Evolutionary conservation across 2,329 filamentous ascomycete genomes (phyloP).

Genomic region (Penicillium sp.): DNA sequence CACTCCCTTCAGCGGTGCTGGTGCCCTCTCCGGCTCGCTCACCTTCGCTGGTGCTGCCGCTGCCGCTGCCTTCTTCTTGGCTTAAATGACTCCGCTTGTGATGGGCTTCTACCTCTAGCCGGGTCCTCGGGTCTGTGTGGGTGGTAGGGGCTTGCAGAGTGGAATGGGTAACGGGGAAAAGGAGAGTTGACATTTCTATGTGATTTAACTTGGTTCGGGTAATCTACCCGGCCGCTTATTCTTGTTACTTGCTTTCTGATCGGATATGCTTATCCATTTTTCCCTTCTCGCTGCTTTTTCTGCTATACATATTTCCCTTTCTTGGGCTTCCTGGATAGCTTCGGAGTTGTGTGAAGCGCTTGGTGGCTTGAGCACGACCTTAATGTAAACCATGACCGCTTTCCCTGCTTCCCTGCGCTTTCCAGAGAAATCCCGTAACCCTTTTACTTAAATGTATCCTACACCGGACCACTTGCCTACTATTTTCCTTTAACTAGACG

Average conservation of each 20-base stretch:
- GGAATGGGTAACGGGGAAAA: slow-evolving; percentile 9
- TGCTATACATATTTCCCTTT: slow-evolving; percentile 26
- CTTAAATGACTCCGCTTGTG: slow-evolving; percentile 28
- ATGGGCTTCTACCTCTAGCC: slow-evolving; percentile 11
- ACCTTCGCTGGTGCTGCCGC: slow-evolving; percentile 31
- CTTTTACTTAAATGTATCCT: slow-evolving; percentile 20
- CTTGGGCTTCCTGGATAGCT: slow-evolving; percentile 30
- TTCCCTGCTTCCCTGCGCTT: slow-evolving; percentile 16
- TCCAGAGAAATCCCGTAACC: slow-evolving; percentile 21
- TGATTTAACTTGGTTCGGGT: slow-evolving; percentile 26
- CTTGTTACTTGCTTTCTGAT: slow-evolving; percentile 25
- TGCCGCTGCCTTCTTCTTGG: slow-evolving; percentile 32
- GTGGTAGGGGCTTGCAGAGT: slow-evolving; percentile 7
- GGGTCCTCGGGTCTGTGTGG: slow-evolving; percentile 2
- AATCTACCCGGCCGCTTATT: slow-evolving; percentile 19
- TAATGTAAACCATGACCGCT: slow-evolving; percentile 33
- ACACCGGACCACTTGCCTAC: slow-evolving; percentile 8
- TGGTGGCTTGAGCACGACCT: slow-evolving; percentile 29
- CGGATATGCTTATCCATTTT: slow-evolving; percentile 24
- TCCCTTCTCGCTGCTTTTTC: slow-evolving; percentile 14
- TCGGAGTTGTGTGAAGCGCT: slow-evolving; percentile 30
- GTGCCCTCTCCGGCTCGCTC: slow-evolving; percentile 29
- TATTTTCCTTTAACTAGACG: slow-evolving; percentile 12
- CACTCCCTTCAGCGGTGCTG: slow-evolving; percentile 29
- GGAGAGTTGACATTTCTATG: slow-evolving; percentile 17